Conservation (phyloP, 805 yeast genomes). For the Teunomyces pallodes region DNA sequence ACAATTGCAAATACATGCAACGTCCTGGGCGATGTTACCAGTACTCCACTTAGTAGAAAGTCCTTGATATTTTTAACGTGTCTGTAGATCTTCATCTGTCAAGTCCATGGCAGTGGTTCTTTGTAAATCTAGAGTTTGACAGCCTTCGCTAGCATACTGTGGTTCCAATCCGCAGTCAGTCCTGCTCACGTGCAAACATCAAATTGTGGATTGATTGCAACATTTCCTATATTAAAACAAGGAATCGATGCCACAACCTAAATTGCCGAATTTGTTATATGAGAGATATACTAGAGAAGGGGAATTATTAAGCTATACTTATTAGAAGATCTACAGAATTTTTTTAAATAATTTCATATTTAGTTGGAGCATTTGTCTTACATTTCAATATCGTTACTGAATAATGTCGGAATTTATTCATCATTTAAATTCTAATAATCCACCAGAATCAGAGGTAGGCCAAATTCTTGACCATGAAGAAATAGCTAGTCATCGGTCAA, state of each 20-base stretch:
- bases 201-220: constrained; percentile 25
- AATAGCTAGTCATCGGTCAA: constrained; percentile 7
- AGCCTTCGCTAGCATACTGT: background rate
- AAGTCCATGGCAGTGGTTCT: background rate
- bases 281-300: background rate
- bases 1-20: background rate
- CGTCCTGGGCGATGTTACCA: background rate
- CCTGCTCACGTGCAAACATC: constrained; percentile 20
- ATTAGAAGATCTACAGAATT: background rate
- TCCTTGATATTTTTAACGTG: too few species aligned
- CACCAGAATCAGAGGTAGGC: constrained; percentile 21
- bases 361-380: constrained; percentile 1
- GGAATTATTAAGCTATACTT: background rate
- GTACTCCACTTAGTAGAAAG: background rate
- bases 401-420: constrained; percentile 12
- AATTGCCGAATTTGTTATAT: background rate
- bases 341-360: constrained; percentile 1
- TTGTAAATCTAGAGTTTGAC: background rate
- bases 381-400: background rate
- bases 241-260: background rate
- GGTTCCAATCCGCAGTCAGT: background rate
- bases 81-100: background rate
- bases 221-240: constrained; percentile 7
- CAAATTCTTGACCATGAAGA: constrained; percentile 15
- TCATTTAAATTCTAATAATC: constrained; percentile 10